A percentile compares a stretch with the other conserved stretches of the same genome.
phyloP scores from a whole-genome alignment of 2,329 filamentous ascomycete species.

The Fusarium musae region DNA sequence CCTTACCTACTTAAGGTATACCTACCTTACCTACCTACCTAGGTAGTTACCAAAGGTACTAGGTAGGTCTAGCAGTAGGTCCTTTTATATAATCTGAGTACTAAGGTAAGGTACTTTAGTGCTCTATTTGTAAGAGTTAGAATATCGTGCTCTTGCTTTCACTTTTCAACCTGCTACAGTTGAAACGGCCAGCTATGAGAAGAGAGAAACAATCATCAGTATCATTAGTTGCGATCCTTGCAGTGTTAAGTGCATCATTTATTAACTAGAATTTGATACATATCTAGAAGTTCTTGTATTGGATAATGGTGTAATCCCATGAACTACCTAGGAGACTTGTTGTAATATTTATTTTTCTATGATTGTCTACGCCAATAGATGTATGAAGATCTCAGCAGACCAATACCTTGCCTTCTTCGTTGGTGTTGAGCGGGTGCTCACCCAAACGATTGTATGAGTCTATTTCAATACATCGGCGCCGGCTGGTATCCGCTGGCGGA shows the following conservation, averaged over 20 bases:
- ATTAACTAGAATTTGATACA: background rate
- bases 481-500: background rate
- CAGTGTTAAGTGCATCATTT: background rate
- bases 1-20: no score
- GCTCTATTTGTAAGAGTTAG: no score
- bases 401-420: background rate
- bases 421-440: background rate
- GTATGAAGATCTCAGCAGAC: no score
- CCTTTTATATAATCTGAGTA: background rate
- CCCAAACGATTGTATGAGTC: background rate
- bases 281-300: background rate
- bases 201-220: no score
- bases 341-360: background rate
- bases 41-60: no score
- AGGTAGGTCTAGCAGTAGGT: background rate
- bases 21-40: no score
- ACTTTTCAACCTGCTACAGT: background rate
- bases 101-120: no score
- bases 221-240: background rate
- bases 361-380: background rate
- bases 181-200: background rate
- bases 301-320: background rate
- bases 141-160: background rate
- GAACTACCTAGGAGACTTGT: background rate
- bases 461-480: background rate